phyloP scores from a whole-genome alignment of 2,329 filamentous ascomycete species.

The Fusarium nelsonii region DNA sequence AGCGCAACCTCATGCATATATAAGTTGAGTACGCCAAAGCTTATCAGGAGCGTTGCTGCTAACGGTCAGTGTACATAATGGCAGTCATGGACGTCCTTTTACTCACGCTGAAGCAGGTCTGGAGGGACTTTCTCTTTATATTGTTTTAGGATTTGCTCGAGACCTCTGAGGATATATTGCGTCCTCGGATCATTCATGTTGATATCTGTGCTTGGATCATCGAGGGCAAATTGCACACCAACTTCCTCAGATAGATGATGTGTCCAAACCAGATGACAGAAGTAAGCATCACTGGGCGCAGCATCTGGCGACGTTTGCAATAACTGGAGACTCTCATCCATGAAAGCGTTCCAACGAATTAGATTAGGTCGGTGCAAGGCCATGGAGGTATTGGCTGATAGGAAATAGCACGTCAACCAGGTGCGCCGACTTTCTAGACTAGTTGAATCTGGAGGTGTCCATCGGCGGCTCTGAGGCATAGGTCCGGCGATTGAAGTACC shows the following conservation, averaged over 20 bases:
- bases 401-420: constrained; percentile 71
- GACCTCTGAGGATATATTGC: constrained; percentile 72
- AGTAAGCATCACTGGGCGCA: constrained; percentile 66
- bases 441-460: constrained; percentile 64
- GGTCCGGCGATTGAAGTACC: constrained; percentile 1
- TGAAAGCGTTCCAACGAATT: constrained; percentile 70
- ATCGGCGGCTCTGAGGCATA: constrained; percentile 47
- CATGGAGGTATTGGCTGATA: constrained; percentile 71
- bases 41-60: constrained; percentile 71
- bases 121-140: constrained; percentile 67
- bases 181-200: constrained; percentile 72
- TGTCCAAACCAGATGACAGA: constrained; percentile 71
- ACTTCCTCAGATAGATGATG: constrained; percentile 77
- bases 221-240: constrained; percentile 73
- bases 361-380: constrained; percentile 71
- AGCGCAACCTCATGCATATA: constrained; percentile 83
- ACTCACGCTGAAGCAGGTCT: constrained; percentile 69
- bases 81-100: background rate
- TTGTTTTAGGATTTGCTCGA: constrained; percentile 73
- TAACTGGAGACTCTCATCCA: constrained; percentile 69
- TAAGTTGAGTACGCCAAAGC: constrained; percentile 74
- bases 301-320: constrained; percentile 67
- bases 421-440: constrained; percentile 68
- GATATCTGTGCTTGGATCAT: constrained; percentile 68
- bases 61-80: constrained; percentile 27